Conservation (phyloP, 352 stramenopile species). For the Aphanomyces euteiches region DNA sequence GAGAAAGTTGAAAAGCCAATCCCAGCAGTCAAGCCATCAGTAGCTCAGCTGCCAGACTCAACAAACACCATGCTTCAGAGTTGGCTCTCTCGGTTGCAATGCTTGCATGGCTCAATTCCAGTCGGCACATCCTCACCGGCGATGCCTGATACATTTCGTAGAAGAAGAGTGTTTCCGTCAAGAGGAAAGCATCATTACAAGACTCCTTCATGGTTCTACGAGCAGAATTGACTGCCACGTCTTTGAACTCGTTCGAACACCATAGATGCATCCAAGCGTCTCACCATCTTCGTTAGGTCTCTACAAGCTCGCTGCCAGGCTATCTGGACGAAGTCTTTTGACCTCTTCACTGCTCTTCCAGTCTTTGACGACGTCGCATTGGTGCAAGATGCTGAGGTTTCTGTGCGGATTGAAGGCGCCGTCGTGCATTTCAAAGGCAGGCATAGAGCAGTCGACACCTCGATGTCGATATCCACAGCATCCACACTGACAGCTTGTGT, state of each 20-base stretch:
- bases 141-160: neutral
- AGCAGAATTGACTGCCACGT: neutral
- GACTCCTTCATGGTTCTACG: neutral
- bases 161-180: neutral
- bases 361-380: neutral
- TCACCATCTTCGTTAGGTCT: neutral
- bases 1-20: neutral
- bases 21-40: neutral
- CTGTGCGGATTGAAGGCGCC: neutral
- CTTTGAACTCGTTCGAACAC: neutral
- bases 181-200: neutral
- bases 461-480: neutral
- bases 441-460: neutral
- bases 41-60: neutral
- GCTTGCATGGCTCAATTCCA: neutral
- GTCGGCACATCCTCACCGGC: neutral
- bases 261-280: neutral
- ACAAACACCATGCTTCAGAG: neutral
- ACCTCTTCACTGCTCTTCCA: neutral
- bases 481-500: neutral
- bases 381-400: neutral
- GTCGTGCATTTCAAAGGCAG: constrained; percentile 17
- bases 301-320: neutral
- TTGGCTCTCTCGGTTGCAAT: neutral
- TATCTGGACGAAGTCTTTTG: neutral